Percentiles rank a stretch among this genome's conserved stretches.
Conservation (phyloP, 805 yeast genomes). For the Kurtzmaniella fragi region DNA sequence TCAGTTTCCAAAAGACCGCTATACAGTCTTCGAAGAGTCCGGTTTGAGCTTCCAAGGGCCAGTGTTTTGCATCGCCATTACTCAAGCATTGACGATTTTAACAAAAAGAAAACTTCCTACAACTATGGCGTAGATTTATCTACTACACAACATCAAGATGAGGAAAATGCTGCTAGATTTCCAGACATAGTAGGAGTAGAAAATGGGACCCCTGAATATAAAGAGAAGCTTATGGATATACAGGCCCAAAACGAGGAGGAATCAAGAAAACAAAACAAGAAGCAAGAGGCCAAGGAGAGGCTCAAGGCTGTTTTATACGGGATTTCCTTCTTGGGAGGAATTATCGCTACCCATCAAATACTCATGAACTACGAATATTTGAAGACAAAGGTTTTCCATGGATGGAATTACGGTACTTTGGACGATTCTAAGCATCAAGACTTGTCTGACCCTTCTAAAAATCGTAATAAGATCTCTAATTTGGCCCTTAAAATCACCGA, state of each 20-base stretch:
- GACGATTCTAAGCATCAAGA: slow-evolving; percentile 34
- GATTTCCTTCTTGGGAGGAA: slow-evolving; percentile 28
- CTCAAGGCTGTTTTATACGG: slow-evolving; percentile 44
- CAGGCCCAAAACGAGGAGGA: slow-evolving; percentile 20
- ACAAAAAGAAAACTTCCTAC: slow-evolving; percentile 27
- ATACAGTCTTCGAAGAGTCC: no score
- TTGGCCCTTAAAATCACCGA: slow-evolving; percentile 20
- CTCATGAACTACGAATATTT: slow-evolving; percentile 39
- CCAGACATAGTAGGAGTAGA: slow-evolving; percentile 24
- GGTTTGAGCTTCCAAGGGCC: no score
- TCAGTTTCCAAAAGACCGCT: no score
- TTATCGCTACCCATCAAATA: slow-evolving; percentile 37
- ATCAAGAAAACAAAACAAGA: slow-evolving; percentile 21
- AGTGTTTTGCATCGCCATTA: not conserved
- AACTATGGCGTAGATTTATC: slow-evolving; percentile 19
- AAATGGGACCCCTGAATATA: slow-evolving; percentile 33
- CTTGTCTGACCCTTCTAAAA: slow-evolving; percentile 25
- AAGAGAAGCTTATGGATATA: slow-evolving; percentile 22
- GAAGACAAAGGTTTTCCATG: slow-evolving; percentile 27
- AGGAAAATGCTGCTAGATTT: slow-evolving; percentile 5
- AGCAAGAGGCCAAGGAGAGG: slow-evolving; percentile 39
- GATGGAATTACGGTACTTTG: slow-evolving; percentile 24
- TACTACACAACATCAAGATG: slow-evolving; percentile 13
- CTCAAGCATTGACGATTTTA: slow-evolving; percentile 31
- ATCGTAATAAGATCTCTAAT: slow-evolving; percentile 19